A percentile compares a stretch with the other conserved stretches of the same genome.
phyloP scores from a whole-genome alignment of 345 rosid species.

The Leavenworthia alabamica region DNA sequence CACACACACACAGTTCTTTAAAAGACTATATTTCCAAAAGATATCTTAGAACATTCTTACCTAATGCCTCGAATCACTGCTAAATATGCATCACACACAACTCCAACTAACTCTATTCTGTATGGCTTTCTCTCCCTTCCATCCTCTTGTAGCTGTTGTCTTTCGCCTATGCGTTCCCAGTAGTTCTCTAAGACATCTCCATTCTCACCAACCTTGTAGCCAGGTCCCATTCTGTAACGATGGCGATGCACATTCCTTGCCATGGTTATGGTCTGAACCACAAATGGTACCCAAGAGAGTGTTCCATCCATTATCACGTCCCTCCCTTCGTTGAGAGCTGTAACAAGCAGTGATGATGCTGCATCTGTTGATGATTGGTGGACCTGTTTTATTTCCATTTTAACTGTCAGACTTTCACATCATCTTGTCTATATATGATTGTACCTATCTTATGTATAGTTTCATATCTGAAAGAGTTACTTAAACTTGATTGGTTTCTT shows the following conservation, averaged over 20 bases:
- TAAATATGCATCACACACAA: conserved; percentile 88
- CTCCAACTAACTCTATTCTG: conserved; percentile 93
- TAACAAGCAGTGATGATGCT: conserved; percentile 89
- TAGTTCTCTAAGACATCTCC: conserved; percentile 72
- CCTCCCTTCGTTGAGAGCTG: conserved; percentile 89
- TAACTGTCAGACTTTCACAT: conserved; percentile 1
- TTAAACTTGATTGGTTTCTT: conserved; percentile 9
- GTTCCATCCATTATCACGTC: conserved; percentile 99
- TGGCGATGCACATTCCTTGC: conserved; percentile 80
- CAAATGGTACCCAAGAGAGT: conserved; percentile 91
- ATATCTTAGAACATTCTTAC: conserved; percentile 29
- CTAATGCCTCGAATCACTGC: conserved; percentile 93
- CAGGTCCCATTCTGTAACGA: conserved; percentile 86
- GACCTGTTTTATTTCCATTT: conserved; percentile 49
- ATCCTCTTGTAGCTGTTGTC: conserved; percentile 43
- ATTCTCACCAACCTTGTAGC: conserved; percentile 60
- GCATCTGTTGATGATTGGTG: conserved; percentile 98
- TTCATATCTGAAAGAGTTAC: no score
- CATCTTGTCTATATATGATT: neutral
- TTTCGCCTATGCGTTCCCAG: conserved; percentile 73
- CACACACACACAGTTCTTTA: neutral
- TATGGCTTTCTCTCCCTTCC: conserved; percentile 65
- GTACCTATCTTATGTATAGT: neutral
- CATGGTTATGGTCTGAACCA: conserved; percentile 89
- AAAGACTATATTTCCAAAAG: neutral